These are phyloP conservation scores for Tolypocladium amazonense DNA, from an alignment of 2,329 filamentous ascomycete species.

Conservation along the genomic window DNA sequence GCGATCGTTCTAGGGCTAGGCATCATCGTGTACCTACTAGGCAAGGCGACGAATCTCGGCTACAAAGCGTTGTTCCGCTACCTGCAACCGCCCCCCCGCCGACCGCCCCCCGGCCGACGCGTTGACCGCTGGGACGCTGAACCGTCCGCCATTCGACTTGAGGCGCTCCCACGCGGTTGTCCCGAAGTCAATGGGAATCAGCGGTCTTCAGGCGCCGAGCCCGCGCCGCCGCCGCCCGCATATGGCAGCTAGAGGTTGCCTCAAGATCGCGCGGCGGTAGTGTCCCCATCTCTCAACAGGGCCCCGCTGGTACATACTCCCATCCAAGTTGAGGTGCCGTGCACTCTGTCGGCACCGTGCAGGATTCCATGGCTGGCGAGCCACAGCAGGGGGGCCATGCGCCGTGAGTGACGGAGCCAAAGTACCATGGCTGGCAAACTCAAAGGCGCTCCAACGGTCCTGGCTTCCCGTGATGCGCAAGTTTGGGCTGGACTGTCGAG, in stretches of 20 bases:
- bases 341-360: background rate
- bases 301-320: no score
- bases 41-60: no score
- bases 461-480: background rate
- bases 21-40: no score
- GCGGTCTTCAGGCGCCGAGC: background rate
- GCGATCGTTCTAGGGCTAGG: no score
- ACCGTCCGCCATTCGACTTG: background rate
- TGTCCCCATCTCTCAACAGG: no score
- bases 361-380: no score
- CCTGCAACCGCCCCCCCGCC: no score
- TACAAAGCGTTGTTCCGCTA: no score
- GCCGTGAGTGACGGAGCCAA: background rate
- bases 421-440: no score
- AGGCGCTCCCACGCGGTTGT: background rate
- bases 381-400: background rate
- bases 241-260: background rate
- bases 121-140: background rate
- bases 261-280: no score
- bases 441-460: background rate
- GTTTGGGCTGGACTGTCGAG: background rate
- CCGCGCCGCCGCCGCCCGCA: background rate
- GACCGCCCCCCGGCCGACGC: no score
- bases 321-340: no score
- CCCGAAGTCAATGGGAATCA: background rate